A percentile compares a stretch with the other conserved stretches of the same genome.
These are phyloP conservation scores for Tolypocladium tundrense DNA, from an alignment of 2,329 filamentous ascomycete species.

Conservation along the genomic window DNA sequence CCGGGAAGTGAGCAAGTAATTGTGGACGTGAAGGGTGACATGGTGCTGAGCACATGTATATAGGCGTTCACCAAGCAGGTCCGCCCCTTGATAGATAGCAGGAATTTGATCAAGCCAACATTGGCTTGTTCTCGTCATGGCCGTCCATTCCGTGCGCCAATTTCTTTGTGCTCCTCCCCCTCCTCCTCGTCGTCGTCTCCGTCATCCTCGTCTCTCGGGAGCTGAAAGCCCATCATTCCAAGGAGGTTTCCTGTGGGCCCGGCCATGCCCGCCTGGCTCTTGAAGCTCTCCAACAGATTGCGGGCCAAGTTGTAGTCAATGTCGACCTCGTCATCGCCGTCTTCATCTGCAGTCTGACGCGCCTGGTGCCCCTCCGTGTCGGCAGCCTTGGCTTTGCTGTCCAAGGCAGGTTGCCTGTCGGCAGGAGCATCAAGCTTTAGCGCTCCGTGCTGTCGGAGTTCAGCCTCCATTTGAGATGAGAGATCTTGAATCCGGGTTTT, in stretches of 20 bases:
- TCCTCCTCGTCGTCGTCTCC: slow-evolving; percentile 18
- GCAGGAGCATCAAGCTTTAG: slow-evolving; percentile 32
- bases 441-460: slow-evolving; percentile 32
- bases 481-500: slow-evolving; percentile 54
- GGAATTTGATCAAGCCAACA: not conserved
- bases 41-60: not conserved
- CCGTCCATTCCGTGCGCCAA: not conserved
- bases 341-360: slow-evolving; percentile 38
- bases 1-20: not conserved
- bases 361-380: slow-evolving; percentile 12
- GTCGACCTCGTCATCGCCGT: slow-evolving; percentile 51
- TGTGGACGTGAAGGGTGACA: not conserved
- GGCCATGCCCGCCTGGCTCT: slow-evolving; percentile 74
- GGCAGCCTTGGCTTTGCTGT: slow-evolving; percentile 8
- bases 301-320: slow-evolving; percentile 81
- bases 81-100: not conserved
- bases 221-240: slow-evolving; percentile 69
- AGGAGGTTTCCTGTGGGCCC: slow-evolving; percentile 85
- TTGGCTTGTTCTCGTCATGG: not conserved
- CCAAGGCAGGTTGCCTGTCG: slow-evolving; percentile 11
- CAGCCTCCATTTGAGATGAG: slow-evolving; percentile 60
- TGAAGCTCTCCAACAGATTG: slow-evolving; percentile 88
- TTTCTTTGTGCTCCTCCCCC: slow-evolving; percentile 1
- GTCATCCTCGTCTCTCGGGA: slow-evolving; percentile 70
- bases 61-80: not conserved